Base-by-base conservation (phyloP, 352 stramenopile species). In the Pythium phragmiticola region DNA sequence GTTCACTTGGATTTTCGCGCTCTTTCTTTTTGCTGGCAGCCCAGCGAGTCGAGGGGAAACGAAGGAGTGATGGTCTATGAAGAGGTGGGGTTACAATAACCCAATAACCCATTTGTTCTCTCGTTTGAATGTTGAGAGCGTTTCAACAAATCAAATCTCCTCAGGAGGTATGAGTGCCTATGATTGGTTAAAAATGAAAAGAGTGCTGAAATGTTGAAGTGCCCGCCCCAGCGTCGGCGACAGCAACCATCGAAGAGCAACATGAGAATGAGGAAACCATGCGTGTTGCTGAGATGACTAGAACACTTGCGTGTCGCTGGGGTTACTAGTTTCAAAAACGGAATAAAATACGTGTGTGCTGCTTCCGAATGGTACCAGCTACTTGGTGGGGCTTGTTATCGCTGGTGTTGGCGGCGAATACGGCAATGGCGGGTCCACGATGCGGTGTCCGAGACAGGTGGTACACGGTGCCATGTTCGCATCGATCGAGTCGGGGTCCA, bases 1-100 rank as follows among this genome's bases (percentile, higher is more conserved):
- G 3, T 30, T 30, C 26, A 30, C 26, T 30, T 30, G 26, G 26
- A 30, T 30, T 30, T 30, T 30, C 16, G 11, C 37, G 14, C 64
- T 70, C 64, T 70, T 70, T 70, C 64, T 70, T 54, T 65, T 66
- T 54, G 17, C 50, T 48, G 21, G 53, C 36, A 56, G 63, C 56
- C 64, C 63, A 61, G 50, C 63, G 56, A 61, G 49, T 33, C 28
- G 12, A 60, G 16, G 41, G 52, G 11, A 42, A 65, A 46, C 39
- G 39, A 46, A 57, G 37, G 64, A 70, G 57, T 70, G 57, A 65
- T 70, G 56, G 63, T 70, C 19, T 17, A 34, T 11, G 3, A 19
- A 19, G 19, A 12, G 17, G 23, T 57, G 63, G 63, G 23, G 64
- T 70, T 66, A 66, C 64, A 62, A 61, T 64, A 66, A 62, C 43